phyloP scores from a whole-genome alignment of 257 asterid genomes.

The Nicotiana otophora region DNA sequence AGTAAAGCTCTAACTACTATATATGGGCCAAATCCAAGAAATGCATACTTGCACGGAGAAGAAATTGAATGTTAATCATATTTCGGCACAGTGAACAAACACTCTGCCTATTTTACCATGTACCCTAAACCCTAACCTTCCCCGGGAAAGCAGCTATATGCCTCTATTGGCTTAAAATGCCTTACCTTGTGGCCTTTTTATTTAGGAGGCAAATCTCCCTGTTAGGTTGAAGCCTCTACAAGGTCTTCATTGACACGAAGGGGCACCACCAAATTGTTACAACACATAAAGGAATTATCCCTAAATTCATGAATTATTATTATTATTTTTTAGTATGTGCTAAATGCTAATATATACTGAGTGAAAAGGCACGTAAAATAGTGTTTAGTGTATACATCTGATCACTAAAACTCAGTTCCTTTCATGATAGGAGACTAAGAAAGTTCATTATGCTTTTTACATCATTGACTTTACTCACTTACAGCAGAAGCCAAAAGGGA shows the following conservation, averaged over 20 bases:
- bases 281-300: neutral
- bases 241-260: neutral
- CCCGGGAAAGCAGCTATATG: neutral
- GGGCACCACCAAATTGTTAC: neutral
- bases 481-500: neutral
- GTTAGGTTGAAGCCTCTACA: neutral
- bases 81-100: neutral
- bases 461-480: neutral
- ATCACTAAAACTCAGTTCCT: neutral
- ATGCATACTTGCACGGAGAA: neutral
- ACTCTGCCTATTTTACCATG: neutral
- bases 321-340: neutral
- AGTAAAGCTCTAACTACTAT: neutral
- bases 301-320: neutral
- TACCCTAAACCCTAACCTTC: neutral
- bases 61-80: neutral
- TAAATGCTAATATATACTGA: neutral
- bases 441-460: neutral
- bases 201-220: neutral
- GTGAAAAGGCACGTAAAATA: neutral
- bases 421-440: neutral
- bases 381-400: neutral
- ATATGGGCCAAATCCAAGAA: neutral
- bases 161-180: neutral
- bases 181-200: neutral